These are phyloP conservation scores for Tetraselmis chui DNA, from an alignment of 139 green algal species.

Conservation along the genomic window DNA sequence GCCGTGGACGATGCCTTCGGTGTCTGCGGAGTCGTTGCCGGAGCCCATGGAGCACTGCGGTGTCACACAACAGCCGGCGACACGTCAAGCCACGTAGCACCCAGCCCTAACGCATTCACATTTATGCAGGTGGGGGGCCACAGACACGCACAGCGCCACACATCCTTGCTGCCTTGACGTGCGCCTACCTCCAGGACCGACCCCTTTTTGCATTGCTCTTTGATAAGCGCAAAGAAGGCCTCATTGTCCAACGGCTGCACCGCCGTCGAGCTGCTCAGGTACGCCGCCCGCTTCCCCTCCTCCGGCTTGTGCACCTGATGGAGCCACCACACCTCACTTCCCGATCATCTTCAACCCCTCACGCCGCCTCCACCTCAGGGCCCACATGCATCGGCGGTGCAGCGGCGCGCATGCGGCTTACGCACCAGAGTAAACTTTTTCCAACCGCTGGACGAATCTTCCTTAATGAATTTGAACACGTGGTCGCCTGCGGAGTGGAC, in stretches of 20 bases:
- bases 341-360: no score
- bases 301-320: background rate
- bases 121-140: no score
- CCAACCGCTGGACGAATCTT: background rate
- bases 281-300: background rate
- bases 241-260: background rate
- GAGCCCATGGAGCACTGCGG: conserved; percentile 10
- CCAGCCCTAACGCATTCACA: no score
- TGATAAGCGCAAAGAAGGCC: background rate
- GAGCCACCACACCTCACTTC: no score
- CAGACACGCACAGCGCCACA: background rate
- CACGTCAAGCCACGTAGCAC: background rate
- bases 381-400: background rate
- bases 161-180: background rate
- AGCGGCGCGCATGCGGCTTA: no score
- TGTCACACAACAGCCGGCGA: background rate
- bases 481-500: conserved; percentile 13
- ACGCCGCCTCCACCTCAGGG: no score
- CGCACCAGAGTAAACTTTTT: background rate
- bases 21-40: conserved; percentile 29
- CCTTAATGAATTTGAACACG: conserved; percentile 28
- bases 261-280: background rate
- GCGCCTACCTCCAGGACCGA: background rate
- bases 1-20: conserved; percentile 36
- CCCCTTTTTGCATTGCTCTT: background rate